Evolutionary conservation across 495 filamentous ascomycete genomes (phyloP).

Genomic region (Hamigera avellanea): DNA sequence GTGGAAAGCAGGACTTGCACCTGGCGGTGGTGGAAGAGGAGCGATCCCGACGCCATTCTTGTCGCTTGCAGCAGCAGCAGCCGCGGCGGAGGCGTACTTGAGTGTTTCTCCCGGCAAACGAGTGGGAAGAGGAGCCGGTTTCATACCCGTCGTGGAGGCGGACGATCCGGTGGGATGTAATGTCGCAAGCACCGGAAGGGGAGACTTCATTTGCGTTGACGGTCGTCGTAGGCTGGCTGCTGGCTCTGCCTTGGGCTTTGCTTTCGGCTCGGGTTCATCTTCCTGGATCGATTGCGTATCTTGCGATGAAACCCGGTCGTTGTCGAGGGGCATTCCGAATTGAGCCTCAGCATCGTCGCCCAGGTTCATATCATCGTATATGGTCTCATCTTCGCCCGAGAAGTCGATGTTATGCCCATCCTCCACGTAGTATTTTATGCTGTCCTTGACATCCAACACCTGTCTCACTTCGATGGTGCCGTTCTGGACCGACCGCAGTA

Average conservation of each 20-base stretch:
- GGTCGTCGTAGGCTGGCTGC: conserved; percentile 53
- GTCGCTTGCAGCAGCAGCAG: conserved; percentile 87
- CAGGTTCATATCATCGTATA: conserved; percentile 91
- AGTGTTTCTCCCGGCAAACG: conserved; percentile 78
- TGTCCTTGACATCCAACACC: conserved; percentile 78
- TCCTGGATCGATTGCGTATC: conserved; percentile 90
- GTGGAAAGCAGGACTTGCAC: conserved; percentile 36
- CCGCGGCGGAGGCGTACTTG: conserved; percentile 94
- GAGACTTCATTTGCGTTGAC: conserved; percentile 87
- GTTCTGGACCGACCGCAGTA: conserved; percentile 83
- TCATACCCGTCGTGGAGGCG: conserved; percentile 64
- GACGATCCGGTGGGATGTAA: conserved; percentile 43
- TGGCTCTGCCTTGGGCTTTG: conserved; percentile 32
- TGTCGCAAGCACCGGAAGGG: conserved; percentile 80
- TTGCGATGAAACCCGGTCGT: conserved; percentile 84
- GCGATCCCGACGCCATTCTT: conserved; percentile 82
- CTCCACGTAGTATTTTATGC: conserved; percentile 89
- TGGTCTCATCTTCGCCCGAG: conserved; percentile 72
- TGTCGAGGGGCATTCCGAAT: conserved; percentile 72
- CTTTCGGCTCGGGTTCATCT: conserved; percentile 56
- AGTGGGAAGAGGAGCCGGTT: conserved; percentile 79
- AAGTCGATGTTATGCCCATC: conserved; percentile 82
- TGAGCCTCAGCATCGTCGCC: conserved; percentile 75
- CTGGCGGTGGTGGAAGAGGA: conserved; percentile 82
- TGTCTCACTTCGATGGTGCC: conserved; percentile 76